Evolutionary conservation across 345 rosid species (phyloP), one percentile per base, ranked within the genome.

Genomic region (Heritiera littoralis): DNA sequence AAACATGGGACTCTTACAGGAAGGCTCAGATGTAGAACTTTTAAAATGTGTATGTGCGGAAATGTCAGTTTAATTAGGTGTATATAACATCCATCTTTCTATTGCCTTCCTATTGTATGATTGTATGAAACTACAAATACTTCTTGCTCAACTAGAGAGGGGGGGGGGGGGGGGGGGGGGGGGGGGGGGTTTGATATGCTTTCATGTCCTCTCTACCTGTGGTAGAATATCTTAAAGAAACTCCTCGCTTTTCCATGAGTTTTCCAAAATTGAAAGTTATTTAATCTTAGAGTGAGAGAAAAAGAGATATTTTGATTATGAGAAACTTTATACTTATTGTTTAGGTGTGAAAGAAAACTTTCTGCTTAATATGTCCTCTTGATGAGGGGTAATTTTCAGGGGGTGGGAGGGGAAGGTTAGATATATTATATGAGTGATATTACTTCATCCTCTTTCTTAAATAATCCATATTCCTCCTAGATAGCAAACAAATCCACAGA

Each of bases 221-320:
- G n/a, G 64, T 58, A n/a, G 64, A 38, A 40, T 5, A 67, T 67
- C 49, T 17, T n/a, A 7, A n/a, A 15, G n/a, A 51, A 66, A 41
- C 23, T 6, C 28, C 46, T 41, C 41, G 12, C 20, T 66, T 66
- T 66, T 66, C 43, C 12, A 7, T 66, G 71, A 40, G 49, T 15
- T 55, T 17, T 18, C 59, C 20, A 28, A 60, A 60, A 9, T 23
- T 38, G 9, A 4, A 60, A 60, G 38, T 60, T 20, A 3, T 60
- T 60, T 28, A 10, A 60, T 60, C 66, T 60, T 60, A 60, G 66
- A 60, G 38, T 60, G 66, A 60, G 66, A 60, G 13, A 60, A 28
- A 2, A 12, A 28, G 1, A 9, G 14, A 23, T 23, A 9, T 60
- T 56, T 56, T 38, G 66, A 60, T 28, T 38, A 60, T 17, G 14